Base-by-base conservation (phyloP, 2,329 filamentous ascomycete species). In the Colletotrichum tamarilloi region DNA sequence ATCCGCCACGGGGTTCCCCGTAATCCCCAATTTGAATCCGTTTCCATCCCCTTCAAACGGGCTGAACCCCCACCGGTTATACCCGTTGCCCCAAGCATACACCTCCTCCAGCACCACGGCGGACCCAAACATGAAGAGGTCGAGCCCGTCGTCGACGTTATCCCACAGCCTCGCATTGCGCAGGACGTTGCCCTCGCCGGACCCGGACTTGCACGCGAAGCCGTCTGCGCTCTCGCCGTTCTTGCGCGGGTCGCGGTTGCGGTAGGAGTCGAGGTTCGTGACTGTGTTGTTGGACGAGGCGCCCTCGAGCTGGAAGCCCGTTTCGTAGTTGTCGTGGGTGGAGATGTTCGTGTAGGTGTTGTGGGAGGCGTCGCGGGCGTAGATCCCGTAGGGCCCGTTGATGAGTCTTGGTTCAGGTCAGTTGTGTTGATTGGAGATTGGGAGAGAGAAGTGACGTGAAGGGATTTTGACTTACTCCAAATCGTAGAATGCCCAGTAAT, bases 191-290 rank as follows among this genome's bases (percentile, higher is more conserved):
- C 85, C 85, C 62, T 81, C 81, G 16, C 85, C 85, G 6, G 77
- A 80, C 5, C 85, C 85, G 38, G 83, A 81, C 75, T 87, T 87
- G 78, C 82, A 84, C 3, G 82, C 85, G 70, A 87, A 84, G 3
- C 85, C 85, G 69, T 87, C 85, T 14, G 85, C 85, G 67, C 81
- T 84, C 77, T 87, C 85, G 55, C 85, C 85, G 71, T 87, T 87
- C 79, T 87, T 87, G 72, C 85, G 82, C 4, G 85, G 85, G 68
- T 85, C 83, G 14, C 82, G 81, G 76, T 84, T 85, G 53, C 77
- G 77, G 74, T 83, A 84, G 16, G 82, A 84, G 76, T 85, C 83
- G 9, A 85, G 80, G 62, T 83, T 82, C 26, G 83, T 68, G 56
- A 84, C 79, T 12, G 80, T 81, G 75, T 84, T 84, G 73, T 82